Base-by-base conservation (phyloP, 225 moss, liverwort and hornwort genomes). In the Polytrichum commune region DNA sequence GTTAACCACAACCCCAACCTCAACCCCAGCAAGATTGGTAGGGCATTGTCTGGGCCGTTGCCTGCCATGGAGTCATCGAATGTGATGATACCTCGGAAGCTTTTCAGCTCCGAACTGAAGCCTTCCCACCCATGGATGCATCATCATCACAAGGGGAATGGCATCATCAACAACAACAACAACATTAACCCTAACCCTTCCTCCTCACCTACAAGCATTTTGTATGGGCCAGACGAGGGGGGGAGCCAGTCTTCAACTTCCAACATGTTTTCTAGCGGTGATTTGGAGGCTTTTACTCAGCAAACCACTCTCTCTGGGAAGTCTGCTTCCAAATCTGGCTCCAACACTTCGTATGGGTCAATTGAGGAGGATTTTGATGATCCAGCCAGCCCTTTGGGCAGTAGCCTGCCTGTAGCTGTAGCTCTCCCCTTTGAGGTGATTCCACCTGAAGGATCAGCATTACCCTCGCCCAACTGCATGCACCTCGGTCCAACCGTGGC, bases 201-300 rank as follows among this genome's bases (percentile, higher is more conserved):
- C 3, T 77, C 76, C 23, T 94, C 82, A 19, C 85, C 90, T 0
- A 87, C 88, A 1, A 92, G 88, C 74, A 90, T 82, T 61, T 76
- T 94, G 0, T 74, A 70, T 4, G 84, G 88, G 10, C 84, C 84
- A 5, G 87, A 89, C 5, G 76, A 84, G 60, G 74, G 74, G 30
- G 72, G 73, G 29, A 86, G 86, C 54, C 86, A 90, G 29, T 77
- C 81, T 32, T 93, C 91, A 25, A 81, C 81, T 6, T 87, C 84
- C 3, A 90, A 83, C 64, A 68, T 84, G 7, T 94, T 90, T 66
- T 84, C 86, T 8, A 85, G 85, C 71, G 74, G 76, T 0, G 85
- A 85, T 32, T 0, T 82, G 0, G 79, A 85, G 78, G 86, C 62
- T 68, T 88, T 66, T 63, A 80, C 19, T 13, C 90, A 66, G 67